Evolutionary conservation across 2,329 filamentous ascomycete species (phyloP).

Genomic region (Beauveria caledonica): DNA sequence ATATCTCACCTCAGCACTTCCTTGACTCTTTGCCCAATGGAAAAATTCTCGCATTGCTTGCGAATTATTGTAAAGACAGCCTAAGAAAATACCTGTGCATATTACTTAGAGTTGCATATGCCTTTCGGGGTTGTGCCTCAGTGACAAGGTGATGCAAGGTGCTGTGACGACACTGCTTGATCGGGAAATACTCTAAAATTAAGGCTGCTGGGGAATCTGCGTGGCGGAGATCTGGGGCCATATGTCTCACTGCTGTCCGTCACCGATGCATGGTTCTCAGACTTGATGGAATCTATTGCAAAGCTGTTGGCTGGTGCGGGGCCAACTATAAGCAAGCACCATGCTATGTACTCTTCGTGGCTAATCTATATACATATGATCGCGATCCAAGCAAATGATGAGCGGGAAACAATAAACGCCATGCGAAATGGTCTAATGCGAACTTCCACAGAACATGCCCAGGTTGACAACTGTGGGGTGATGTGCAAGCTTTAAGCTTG

Average conservation of each 20-base stretch:
- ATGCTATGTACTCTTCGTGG: slow-evolving; percentile 5
- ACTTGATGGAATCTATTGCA: not conserved
- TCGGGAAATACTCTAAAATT: slow-evolving; percentile 2
- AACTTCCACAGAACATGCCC: slow-evolving; percentile 1
- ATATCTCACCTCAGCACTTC: not conserved
- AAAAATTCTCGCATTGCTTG: not conserved
- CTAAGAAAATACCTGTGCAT: too few species aligned
- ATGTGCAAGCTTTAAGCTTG: not conserved
- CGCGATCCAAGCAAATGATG: not conserved
- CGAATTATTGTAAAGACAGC: too few species aligned
- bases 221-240: not conserved
- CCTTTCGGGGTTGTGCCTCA: too few species aligned
- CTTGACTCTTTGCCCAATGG: not conserved
- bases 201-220: not conserved
- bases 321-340: slow-evolving; percentile 1
- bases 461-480: not conserved
- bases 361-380: not conserved
- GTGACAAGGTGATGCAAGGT: too few species aligned
- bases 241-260: not conserved
- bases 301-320: not conserved
- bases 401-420: not conserved
- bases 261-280: not conserved
- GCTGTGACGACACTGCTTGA: not conserved
- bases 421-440: slow-evolving; percentile 7
- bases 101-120: too few species aligned